Percentiles rank a stretch among this genome's conserved stretches.
phyloP scores from a whole-genome alignment of 1,139 yeast species.

The Diutina mesorugosa region DNA sequence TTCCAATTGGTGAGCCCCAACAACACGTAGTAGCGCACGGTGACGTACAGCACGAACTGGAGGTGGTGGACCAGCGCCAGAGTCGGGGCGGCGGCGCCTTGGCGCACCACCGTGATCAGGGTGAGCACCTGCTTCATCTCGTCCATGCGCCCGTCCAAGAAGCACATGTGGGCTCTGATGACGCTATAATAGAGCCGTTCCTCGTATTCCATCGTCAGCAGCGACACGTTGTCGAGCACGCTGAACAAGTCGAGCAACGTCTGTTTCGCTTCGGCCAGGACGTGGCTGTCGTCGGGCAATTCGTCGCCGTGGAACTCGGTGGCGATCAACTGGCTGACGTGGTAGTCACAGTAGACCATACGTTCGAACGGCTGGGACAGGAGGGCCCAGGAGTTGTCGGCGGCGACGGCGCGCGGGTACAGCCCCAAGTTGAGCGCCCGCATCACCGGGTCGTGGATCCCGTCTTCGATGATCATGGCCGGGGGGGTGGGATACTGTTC shows the following conservation, averaged over 20 bases:
- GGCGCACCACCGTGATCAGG: constrained; percentile 5
- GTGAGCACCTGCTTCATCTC: constrained; percentile 9
- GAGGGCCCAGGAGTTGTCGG: constrained; percentile 14
- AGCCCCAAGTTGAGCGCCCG: constrained; percentile 21
- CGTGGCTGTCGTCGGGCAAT: constrained; percentile 1
- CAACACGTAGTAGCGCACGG: constrained; percentile 24
- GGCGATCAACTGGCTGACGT: constrained; percentile 22
- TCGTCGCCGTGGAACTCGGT: constrained; percentile 18
- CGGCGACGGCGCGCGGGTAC: constrained; percentile 20
- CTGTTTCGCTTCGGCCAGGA: constrained; percentile 7
- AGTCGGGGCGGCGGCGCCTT: constrained; percentile 2
- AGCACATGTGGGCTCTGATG: constrained; percentile 24
- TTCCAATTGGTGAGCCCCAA: constrained; percentile 16
- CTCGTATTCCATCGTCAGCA: constrained; percentile 11
- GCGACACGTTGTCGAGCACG: constrained; percentile 16
- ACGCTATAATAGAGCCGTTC: constrained; percentile 23
- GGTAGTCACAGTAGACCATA: constrained; percentile 26
- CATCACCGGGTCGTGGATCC: constrained; percentile 10
- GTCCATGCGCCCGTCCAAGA: constrained; percentile 8
- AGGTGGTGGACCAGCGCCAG: constrained; percentile 9
- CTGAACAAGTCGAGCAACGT: constrained; percentile 18
- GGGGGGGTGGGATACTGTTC: neutral
- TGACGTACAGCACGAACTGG: constrained; percentile 14
- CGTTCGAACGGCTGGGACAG: constrained; percentile 25
- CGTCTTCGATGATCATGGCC: constrained; percentile 13